Evolutionary conservation across 1,284 basidiomycete species (phyloP).

Genomic region (Pterulicium gracile): DNA sequence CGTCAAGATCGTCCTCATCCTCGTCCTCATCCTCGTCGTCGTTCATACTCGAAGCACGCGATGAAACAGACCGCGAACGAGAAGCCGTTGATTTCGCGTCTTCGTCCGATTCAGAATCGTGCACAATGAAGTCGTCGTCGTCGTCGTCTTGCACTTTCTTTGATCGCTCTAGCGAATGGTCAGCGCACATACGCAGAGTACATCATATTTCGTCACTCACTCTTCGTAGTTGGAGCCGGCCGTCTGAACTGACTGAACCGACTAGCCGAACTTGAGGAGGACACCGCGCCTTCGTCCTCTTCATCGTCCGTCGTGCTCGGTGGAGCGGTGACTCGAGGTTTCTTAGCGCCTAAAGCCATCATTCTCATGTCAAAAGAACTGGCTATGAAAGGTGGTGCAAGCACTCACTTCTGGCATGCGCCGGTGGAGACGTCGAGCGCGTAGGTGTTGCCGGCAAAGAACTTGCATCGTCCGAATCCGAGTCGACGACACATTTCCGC

Average conservation of each 20-base stretch:
- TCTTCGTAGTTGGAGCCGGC: conserved; percentile 53
- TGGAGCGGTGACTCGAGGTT: conserved; percentile 35
- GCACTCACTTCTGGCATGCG: conserved; percentile 12
- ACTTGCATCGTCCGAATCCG: not conserved
- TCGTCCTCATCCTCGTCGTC: conserved; percentile 26
- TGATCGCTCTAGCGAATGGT: conserved; percentile 27
- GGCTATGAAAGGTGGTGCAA: conserved; percentile 10
- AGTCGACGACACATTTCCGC: not conserved
- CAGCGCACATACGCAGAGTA: too few species aligned
- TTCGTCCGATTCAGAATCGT: conserved; percentile 41
- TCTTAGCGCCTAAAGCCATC: conserved; percentile 34
- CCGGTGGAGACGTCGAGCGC: not conserved
- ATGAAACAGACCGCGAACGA: conserved; percentile 29
- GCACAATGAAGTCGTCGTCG: conserved; percentile 60
- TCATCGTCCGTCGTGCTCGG: conserved; percentile 35
- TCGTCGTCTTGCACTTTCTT: conserved; percentile 41
- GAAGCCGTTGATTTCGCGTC: conserved; percentile 31
- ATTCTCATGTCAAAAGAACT: too few species aligned
- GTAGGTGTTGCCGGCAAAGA: not conserved
- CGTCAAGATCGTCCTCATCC: conserved; percentile 14
- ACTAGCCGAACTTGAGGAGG: conserved; percentile 21
- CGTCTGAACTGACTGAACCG: conserved; percentile 33
- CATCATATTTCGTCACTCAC: too few species aligned
- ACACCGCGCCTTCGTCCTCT: conserved; percentile 30
- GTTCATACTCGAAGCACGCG: conserved; percentile 31